A percentile compares a stretch with the other conserved stretches of the same genome.
Evolutionary conservation across 805 yeast species (phyloP).

Genomic region (Candida orba): DNA sequence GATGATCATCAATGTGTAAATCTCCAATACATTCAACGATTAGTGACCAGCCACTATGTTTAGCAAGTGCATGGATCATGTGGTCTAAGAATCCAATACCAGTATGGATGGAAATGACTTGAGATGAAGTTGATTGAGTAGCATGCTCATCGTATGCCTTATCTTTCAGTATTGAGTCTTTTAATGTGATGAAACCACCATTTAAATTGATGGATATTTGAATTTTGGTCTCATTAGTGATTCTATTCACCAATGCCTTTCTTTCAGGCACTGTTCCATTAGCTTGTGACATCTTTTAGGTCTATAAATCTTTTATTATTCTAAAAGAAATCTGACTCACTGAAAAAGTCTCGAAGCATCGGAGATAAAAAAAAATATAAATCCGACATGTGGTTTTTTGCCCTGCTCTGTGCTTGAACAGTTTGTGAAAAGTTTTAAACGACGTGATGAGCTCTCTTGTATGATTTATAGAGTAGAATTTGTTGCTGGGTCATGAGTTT

Average conservation of each 20-base stretch:
- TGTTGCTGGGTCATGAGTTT: slow-evolving; percentile 2
- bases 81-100: slow-evolving; percentile 96
- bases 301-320: too few relatives aligned
- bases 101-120: slow-evolving; percentile 72
- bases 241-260: slow-evolving; percentile 37
- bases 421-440: not conserved
- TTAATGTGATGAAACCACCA: slow-evolving; percentile 72
- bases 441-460: not conserved
- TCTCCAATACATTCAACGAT: slow-evolving; percentile 90
- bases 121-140: slow-evolving; percentile 60
- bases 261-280: slow-evolving; percentile 15
- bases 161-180: slow-evolving; percentile 46
- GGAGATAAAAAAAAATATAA: too few relatives aligned
- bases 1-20: slow-evolving; percentile 94
- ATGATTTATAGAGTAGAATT: too few relatives aligned
- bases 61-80: slow-evolving; percentile 95
- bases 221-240: slow-evolving; percentile 90
- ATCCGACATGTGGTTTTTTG: not conserved
- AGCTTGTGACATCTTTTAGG: not conserved
- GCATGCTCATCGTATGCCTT: slow-evolving; percentile 45
- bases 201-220: slow-evolving; percentile 77
- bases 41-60: slow-evolving; percentile 94
- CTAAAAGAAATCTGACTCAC: too few relatives aligned
- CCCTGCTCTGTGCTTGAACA: not conserved
- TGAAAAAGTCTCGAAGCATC: too few relatives aligned